Conservation (phyloP, 768 basidiomycete species). For the Phaeotremella fagi region DNA sequence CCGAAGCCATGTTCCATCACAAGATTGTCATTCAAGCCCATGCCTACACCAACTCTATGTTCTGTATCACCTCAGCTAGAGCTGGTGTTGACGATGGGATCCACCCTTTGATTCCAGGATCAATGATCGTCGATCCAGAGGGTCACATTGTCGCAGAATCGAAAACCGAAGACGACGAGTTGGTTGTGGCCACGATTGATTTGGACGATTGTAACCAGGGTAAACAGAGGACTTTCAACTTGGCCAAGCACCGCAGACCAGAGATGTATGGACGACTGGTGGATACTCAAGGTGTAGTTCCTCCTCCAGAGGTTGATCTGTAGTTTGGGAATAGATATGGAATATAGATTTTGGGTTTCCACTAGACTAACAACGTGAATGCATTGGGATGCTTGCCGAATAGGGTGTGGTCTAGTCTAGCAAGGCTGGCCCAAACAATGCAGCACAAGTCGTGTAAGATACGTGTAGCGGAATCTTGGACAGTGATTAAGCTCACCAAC, state of each 20-base stretch:
- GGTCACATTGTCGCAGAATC: conserved; percentile 46
- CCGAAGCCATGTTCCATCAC: conserved; percentile 48
- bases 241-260: conserved; percentile 40
- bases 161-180: conserved; percentile 43
- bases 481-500: too few relatives aligned
- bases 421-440: too few relatives aligned
- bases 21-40: conserved; percentile 44
- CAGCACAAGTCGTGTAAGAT: too few relatives aligned
- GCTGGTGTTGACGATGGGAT: conserved; percentile 41
- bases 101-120: conserved; percentile 40
- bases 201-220: conserved; percentile 44
- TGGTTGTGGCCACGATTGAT: conserved; percentile 41
- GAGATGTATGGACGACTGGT: conserved; percentile 41
- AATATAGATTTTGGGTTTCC: too few relatives aligned
- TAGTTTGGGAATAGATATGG: too few relatives aligned
- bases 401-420: too few relatives aligned
- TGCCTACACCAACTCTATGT: conserved; percentile 46
- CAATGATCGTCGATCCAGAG: conserved; percentile 45
- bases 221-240: conserved; percentile 45
- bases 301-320: conserved; percentile 35
- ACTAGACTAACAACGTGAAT: too few relatives aligned
- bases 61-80: conserved; percentile 42
- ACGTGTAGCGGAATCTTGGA: too few relatives aligned
- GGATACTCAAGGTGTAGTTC: conserved; percentile 34
- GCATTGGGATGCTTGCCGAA: too few relatives aligned